Conservation (phyloP, 139 green algal genomes). For the Coccomyxa sp. region DNA sequence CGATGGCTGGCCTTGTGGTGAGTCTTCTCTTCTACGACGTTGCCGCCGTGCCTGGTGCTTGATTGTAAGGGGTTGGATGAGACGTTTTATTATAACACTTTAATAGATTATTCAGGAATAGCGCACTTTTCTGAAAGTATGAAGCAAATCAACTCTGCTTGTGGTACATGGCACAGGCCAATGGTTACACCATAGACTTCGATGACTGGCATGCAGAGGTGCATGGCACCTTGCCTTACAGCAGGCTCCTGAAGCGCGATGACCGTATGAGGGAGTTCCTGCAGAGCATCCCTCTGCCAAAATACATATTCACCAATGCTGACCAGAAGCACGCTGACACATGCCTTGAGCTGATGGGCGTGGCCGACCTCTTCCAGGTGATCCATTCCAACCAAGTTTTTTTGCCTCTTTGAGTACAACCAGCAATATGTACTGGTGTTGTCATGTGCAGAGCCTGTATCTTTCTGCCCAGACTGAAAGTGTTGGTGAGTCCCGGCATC, state of each 20-base stretch:
- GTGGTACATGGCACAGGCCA: slow-evolving; percentile 23
- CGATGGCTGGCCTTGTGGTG: slow-evolving; percentile 60
- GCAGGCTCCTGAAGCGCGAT: slow-evolving; percentile 47
- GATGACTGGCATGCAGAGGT: slow-evolving; percentile 70
- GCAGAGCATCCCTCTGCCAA: slow-evolving; percentile 40
- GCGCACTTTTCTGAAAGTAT: too few relatives aligned
- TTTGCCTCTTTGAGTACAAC: background rate
- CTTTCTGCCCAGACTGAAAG: background rate
- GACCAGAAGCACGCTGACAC: slow-evolving; percentile 59
- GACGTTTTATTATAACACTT: too few relatives aligned
- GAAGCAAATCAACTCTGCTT: background rate
- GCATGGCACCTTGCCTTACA: slow-evolving; percentile 61
- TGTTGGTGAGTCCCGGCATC: too few relatives aligned
- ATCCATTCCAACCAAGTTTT: background rate
- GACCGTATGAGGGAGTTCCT: slow-evolving; percentile 38
- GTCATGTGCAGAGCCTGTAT: background rate
- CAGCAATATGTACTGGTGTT: background rate
- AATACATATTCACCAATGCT: slow-evolving; percentile 83
- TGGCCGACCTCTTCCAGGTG: slow-evolving; percentile 67
- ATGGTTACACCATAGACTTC: slow-evolving; percentile 59
- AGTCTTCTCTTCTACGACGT: background rate
- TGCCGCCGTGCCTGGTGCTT: background rate
- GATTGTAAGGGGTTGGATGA: background rate
- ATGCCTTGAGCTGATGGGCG: slow-evolving; percentile 62
- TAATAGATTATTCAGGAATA: too few relatives aligned